These are phyloP conservation scores for Pythium apleroticum DNA, from an alignment of 352 stramenopile species.

Conservation along the genomic window DNA sequence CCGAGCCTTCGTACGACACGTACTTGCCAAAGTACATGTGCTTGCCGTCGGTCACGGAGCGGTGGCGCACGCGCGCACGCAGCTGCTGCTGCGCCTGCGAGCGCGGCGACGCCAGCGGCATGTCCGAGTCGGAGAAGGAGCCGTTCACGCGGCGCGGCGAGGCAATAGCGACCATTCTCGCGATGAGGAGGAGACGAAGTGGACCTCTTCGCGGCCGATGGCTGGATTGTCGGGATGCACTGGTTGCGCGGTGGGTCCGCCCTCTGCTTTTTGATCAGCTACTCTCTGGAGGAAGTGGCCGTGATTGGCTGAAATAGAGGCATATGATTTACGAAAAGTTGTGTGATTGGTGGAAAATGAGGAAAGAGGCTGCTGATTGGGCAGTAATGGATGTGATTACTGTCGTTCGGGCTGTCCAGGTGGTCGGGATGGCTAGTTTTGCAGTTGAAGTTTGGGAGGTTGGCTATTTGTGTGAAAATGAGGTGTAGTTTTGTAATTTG, in stretches of 20 bases:
- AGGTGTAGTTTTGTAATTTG: not conserved
- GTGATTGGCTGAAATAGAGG: conserved; percentile 12
- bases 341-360: not conserved
- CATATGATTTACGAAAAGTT: not conserved
- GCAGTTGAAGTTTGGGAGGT: conserved; percentile 21
- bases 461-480: not conserved
- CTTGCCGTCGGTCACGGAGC: conserved; percentile 68
- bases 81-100: conserved; percentile 35
- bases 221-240: conserved; percentile 1
- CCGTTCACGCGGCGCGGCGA: conserved; percentile 13
- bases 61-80: conserved; percentile 71
- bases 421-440: conserved; percentile 15
- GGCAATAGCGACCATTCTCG: conserved; percentile 16
- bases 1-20: conserved; percentile 79
- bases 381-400: conserved; percentile 7
- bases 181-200: not conserved
- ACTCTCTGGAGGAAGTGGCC: not conserved
- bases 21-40: conserved; percentile 90
- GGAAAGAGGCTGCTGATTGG: not conserved
- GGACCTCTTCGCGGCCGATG: not conserved
- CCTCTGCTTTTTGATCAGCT: conserved; percentile 9
- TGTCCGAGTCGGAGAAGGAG: conserved; percentile 29
- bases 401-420: not conserved
- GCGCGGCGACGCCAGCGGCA: conserved; percentile 26
- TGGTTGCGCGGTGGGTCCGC: conserved; percentile 4